These are phyloP conservation scores for Syzygium malaccense DNA, from an alignment of 441 rosid genomes.

Conservation along the genomic window DNA sequence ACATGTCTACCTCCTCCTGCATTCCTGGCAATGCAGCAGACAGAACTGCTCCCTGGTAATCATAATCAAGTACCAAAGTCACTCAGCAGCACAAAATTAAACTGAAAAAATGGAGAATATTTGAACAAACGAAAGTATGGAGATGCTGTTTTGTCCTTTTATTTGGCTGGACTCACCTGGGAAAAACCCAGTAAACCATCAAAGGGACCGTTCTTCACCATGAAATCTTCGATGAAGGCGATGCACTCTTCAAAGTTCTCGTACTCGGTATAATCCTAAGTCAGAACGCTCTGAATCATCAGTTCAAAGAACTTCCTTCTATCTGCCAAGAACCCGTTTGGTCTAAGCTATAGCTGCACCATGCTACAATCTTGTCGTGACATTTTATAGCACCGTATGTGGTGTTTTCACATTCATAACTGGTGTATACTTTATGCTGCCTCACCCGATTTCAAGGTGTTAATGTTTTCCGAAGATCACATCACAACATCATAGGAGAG, in stretches of 20 bases:
- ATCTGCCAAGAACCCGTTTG: not conserved
- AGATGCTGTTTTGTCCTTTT: not conserved
- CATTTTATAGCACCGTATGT: too few relatives aligned
- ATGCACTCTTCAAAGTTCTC: slow-evolving; percentile 50
- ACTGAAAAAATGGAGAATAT: not conserved
- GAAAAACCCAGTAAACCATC: slow-evolving; percentile 77
- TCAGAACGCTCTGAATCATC: not conserved
- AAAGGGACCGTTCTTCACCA: slow-evolving; percentile 61
- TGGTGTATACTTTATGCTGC: too few relatives aligned
- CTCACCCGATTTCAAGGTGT: too few relatives aligned
- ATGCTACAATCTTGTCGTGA: not conserved
- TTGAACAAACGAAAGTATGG: not conserved
- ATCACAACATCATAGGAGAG: not conserved
- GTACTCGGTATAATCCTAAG: slow-evolving; percentile 40
- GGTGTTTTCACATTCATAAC: too few relatives aligned
- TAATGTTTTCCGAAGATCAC: not conserved
- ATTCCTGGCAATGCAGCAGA: slow-evolving; percentile 24
- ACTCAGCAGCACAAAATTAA: not conserved
- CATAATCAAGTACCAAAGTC: not conserved
- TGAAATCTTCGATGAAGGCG: slow-evolving; percentile 48
- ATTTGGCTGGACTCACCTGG: slow-evolving; percentile 34
- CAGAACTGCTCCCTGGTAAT: slow-evolving; percentile 44
- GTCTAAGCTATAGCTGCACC: not conserved
- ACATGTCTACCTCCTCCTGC: too few relatives aligned
- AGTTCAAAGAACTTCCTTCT: not conserved